These are phyloP conservation scores for Pichia gijzeniarum DNA, from an alignment of 805 yeast genomes.

Conservation along the genomic window DNA sequence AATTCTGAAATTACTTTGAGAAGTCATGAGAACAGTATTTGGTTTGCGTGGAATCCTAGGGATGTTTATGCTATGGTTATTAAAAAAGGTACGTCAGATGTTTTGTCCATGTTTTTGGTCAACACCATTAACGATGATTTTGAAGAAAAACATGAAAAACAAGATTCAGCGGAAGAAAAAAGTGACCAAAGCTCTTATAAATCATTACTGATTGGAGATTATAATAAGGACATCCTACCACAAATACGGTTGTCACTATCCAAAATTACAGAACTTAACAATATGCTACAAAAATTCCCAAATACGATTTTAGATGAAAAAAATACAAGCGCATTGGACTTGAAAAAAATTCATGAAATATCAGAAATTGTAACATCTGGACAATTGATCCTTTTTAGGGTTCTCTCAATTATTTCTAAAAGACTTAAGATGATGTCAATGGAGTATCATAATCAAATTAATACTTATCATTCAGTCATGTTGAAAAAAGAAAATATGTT, in stretches of 20 bases:
- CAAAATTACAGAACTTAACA: constrained; percentile 13
- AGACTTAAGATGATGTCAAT: constrained; percentile 16
- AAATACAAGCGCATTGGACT: constrained; percentile 12
- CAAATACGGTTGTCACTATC: constrained; percentile 8
- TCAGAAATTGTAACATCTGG: constrained; percentile 17
- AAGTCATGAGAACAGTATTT: constrained; percentile 17
- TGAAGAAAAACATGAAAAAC: neutral
- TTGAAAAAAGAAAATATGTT: constrained; percentile 13
- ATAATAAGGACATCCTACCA: constrained; percentile 3
- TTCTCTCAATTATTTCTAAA: constrained; percentile 14
- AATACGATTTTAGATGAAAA: constrained; percentile 10
- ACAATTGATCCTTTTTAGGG: constrained; percentile 17
- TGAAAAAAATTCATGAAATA: constrained; percentile 13
- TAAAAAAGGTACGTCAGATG: constrained; percentile 3
- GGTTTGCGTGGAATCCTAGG: constrained; percentile 23
- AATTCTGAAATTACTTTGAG: constrained; percentile 2
- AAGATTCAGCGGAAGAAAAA: neutral
- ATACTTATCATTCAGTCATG: constrained; percentile 13
- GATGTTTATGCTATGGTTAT: constrained; percentile 16
- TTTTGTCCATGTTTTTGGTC: constrained; percentile 13
- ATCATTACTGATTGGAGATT: constrained; percentile 7
- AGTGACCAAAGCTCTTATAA: constrained; percentile 10
- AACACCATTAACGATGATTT: constrained; percentile 1
- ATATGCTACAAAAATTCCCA: constrained; percentile 4
- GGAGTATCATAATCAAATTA: constrained; percentile 25